These are phyloP conservation scores for Effrenium voratum DNA, from an alignment of 73 alveolate genomes.

Conservation along the genomic window DNA sequence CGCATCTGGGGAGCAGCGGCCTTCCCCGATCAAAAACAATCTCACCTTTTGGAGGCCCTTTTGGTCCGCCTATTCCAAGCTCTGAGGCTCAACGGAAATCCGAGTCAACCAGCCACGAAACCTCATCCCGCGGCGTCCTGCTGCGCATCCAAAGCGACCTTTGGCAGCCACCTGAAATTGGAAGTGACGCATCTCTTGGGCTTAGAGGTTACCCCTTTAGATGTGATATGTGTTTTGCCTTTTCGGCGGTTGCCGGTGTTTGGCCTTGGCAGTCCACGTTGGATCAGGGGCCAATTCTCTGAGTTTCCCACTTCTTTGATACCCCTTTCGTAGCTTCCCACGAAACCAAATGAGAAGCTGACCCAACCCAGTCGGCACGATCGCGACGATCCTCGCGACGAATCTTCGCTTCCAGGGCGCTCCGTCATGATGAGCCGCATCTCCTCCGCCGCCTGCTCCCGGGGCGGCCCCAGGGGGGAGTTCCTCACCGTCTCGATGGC, in stretches of 20 bases:
- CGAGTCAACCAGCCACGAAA: not conserved
- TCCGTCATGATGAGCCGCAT: constrained; percentile 81
- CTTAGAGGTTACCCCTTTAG: too few relatives aligned
- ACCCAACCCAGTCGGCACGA: too few relatives aligned
- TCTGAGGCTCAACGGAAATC: not conserved
- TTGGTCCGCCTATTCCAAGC: not conserved
- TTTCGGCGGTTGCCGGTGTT: too few relatives aligned
- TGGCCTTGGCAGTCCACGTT: too few relatives aligned
- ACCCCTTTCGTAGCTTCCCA: too few relatives aligned
- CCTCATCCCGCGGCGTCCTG: not conserved
- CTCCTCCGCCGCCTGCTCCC: constrained; percentile 63
- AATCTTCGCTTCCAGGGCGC: not conserved
- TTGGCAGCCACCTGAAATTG: constrained; percentile 77
- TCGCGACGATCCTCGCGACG: not conserved
- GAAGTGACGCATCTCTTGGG: too few relatives aligned
- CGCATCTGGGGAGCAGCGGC: too few relatives aligned
- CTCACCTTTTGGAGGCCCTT: not conserved
- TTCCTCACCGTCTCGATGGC: constrained; percentile 68
- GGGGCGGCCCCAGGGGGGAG: constrained; percentile 34
- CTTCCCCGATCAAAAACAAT: not conserved
- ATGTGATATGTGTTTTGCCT: too few relatives aligned
- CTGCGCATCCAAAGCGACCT: constrained; percentile 62
- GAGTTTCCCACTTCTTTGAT: too few relatives aligned
- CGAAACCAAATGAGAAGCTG: too few relatives aligned
- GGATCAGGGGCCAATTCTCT: too few relatives aligned